phyloP scores from a whole-genome alignment of 176 grass and related monocot genomes.

The maize (Zea mays) region DNA sequence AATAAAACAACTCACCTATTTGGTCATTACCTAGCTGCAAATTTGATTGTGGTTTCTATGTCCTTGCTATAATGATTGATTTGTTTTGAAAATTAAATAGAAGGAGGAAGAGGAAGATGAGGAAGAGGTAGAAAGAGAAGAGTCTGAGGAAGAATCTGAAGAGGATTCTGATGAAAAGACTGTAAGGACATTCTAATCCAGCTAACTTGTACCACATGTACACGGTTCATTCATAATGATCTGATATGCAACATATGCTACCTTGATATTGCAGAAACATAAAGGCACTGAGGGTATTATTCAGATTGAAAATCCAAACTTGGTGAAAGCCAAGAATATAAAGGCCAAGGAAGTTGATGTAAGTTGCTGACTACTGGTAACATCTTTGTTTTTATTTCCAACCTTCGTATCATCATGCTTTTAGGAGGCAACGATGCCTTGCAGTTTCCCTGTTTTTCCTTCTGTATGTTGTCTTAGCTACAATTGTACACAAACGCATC shows the following conservation, averaged over 20 bases:
- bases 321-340: slow-evolving; percentile 78
- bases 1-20: background rate
- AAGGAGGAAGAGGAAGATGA: slow-evolving; percentile 44
- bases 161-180: slow-evolving; percentile 66
- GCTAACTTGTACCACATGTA: background rate
- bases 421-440: background rate
- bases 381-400: background rate
- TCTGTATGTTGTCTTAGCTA: too few species aligned
- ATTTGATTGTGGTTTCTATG: background rate
- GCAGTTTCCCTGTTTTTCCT: background rate
- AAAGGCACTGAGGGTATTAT: slow-evolving; percentile 87
- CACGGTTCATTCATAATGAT: slow-evolving; percentile 31
- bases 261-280: slow-evolving; percentile 61
- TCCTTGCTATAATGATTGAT: background rate
- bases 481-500: too few species aligned
- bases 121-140: slow-evolving; percentile 52
- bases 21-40: background rate
- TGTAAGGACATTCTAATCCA: slow-evolving; percentile 38
- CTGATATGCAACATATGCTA: background rate
- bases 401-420: background rate
- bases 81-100: slow-evolving; percentile 44
- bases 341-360: slow-evolving; percentile 98
- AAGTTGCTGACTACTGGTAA: slow-evolving; percentile 48
- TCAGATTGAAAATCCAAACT: slow-evolving; percentile 95
- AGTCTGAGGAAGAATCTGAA: slow-evolving; percentile 79